Conservation (phyloP, 148 eudicot species). For the Silene conica region DNA sequence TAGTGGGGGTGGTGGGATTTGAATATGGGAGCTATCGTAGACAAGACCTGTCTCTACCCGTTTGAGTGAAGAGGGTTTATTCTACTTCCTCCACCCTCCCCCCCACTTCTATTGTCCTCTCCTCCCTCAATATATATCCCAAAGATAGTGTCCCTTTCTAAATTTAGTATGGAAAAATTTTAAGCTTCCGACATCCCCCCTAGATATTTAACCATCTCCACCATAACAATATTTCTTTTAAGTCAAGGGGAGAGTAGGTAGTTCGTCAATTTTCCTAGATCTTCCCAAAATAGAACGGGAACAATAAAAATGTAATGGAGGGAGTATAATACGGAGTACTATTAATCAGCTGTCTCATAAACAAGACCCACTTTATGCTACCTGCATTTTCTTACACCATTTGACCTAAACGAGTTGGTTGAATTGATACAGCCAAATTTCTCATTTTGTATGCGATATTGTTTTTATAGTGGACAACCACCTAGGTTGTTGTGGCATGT, state of each 20-base stretch:
- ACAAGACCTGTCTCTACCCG: not conserved
- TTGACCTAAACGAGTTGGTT: not conserved
- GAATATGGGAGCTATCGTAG: not conserved
- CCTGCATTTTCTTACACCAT: not conserved
- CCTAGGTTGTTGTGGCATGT: constrained; percentile 1
- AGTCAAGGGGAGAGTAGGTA: too few relatives aligned
- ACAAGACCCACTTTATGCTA: not conserved
- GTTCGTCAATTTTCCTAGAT: too few relatives aligned
- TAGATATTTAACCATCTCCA: too few relatives aligned
- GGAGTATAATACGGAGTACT: not conserved
- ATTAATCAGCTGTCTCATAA: not conserved
- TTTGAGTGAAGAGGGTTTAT: too few relatives aligned
- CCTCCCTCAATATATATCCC: too few relatives aligned
- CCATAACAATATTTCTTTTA: too few relatives aligned
- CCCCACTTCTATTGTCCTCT: too few relatives aligned
- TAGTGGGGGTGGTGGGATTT: not conserved
- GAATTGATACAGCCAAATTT: not conserved
- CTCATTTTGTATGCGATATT: not conserved
- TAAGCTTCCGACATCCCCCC: too few relatives aligned
- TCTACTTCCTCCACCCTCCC: too few relatives aligned
- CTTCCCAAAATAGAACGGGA: too few relatives aligned
- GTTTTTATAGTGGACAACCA: not conserved
- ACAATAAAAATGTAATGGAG: not conserved
- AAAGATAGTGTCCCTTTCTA: too few relatives aligned
- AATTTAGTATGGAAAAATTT: too few relatives aligned